These are phyloP conservation scores for Cryptococcus sp. DNA, from an alignment of 1,284 basidiomycete genomes.

Conservation along the genomic window DNA sequence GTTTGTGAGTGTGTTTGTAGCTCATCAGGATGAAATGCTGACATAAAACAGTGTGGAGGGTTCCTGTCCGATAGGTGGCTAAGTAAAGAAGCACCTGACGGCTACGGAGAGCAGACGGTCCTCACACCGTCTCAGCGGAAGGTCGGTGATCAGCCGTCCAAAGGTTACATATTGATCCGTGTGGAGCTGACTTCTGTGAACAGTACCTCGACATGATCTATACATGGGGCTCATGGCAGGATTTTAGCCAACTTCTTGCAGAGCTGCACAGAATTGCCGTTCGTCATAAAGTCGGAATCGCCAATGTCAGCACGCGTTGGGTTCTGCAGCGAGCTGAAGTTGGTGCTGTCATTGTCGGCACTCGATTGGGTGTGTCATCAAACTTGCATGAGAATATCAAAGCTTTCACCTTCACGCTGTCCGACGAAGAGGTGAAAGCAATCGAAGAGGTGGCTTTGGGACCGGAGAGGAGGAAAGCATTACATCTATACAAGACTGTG, in stretches of 20 bases:
- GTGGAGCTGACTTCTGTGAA: too few relatives aligned
- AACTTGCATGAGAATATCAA: slow-evolving; percentile 68
- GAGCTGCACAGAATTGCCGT: too few relatives aligned
- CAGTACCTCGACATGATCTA: too few relatives aligned
- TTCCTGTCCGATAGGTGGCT: slow-evolving; percentile 77
- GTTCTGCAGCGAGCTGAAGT: too few relatives aligned
- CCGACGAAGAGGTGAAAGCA: slow-evolving; percentile 59
- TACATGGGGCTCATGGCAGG: too few relatives aligned
- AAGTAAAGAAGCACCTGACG: slow-evolving; percentile 65
- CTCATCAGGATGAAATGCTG: slow-evolving; percentile 6
- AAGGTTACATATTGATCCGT: too few relatives aligned
- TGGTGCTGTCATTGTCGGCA: slow-evolving; percentile 66
- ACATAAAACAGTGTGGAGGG: slow-evolving; percentile 67
- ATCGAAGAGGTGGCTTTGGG: slow-evolving; percentile 63
- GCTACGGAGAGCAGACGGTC: slow-evolving; percentile 59
- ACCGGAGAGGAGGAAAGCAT: slow-evolving; percentile 61
- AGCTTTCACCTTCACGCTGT: slow-evolving; percentile 63
- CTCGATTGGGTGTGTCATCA: slow-evolving; percentile 70
- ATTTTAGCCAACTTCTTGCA: too few relatives aligned
- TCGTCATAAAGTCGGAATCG: too few relatives aligned
- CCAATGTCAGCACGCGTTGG: too few relatives aligned
- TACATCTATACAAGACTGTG: slow-evolving; percentile 62
- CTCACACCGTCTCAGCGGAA: slow-evolving; percentile 78
- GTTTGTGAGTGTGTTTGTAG: slow-evolving; percentile 57
- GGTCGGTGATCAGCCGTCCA: slow-evolving; percentile 49